A percentile compares a stretch with the other conserved stretches of the same genome.
These are phyloP conservation scores for Magnaporthiopsis poae DNA, from an alignment of 2,329 filamentous ascomycete species.

Conservation along the genomic window DNA sequence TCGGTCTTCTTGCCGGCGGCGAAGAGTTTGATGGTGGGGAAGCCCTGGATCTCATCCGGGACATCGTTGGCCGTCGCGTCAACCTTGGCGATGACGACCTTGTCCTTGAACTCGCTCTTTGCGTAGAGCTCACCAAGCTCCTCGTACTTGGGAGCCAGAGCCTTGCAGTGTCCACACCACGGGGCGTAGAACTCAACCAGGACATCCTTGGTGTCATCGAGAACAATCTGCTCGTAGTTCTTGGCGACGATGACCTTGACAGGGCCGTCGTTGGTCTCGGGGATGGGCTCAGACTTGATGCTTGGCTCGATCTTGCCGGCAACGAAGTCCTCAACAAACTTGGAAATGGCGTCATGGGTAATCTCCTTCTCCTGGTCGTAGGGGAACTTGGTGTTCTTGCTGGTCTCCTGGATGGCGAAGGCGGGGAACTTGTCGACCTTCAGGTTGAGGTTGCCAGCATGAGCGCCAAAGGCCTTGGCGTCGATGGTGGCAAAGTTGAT, in stretches of 20 bases:
- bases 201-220: constrained; percentile 92
- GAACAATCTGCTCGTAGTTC: constrained; percentile 82
- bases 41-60: constrained; percentile 90
- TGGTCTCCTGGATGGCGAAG: constrained; percentile 92
- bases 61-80: constrained; percentile 95
- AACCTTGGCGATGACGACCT: constrained; percentile 92
- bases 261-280: constrained; percentile 82
- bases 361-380: constrained; percentile 78
- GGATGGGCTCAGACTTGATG: constrained; percentile 96
- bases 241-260: constrained; percentile 85
- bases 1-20: constrained; percentile 77
- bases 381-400: constrained; percentile 95
- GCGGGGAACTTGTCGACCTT: constrained; percentile 90
- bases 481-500: constrained; percentile 99
- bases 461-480: constrained; percentile 83
- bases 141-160: constrained; percentile 90
- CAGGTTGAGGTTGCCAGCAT: constrained; percentile 94
- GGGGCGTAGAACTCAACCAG: constrained; percentile 97
- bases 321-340: constrained; percentile 78
- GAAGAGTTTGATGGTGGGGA: constrained; percentile 99
- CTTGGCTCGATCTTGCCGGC: constrained; percentile 85
- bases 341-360: constrained; percentile 57
- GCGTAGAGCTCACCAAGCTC: constrained; percentile 72
- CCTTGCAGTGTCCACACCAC: constrained; percentile 99
- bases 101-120: constrained; percentile 67